Percentiles rank a stretch among this genome's conserved stretches.
Conservation (phyloP, 169 alveolate genomes). For the Plasmodium fragile region DNA sequence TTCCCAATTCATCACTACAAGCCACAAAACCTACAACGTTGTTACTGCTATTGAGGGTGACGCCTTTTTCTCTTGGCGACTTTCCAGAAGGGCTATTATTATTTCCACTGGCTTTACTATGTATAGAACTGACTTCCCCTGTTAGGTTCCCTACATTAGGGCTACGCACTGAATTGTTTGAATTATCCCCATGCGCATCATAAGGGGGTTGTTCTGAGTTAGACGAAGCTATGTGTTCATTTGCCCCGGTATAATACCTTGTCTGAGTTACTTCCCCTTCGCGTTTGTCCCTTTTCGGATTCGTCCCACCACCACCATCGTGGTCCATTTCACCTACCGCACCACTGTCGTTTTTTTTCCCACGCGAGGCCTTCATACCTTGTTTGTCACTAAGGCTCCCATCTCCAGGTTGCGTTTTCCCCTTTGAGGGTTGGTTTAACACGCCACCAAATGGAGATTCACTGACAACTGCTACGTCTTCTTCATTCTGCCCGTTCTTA, state of each 20-base stretch:
- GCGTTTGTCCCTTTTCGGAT: background rate
- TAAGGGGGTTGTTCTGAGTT: background rate
- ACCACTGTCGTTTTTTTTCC: background rate
- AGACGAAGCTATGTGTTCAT: background rate
- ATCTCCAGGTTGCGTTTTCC: background rate
- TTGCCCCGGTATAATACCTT: no score
- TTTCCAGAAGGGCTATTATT: background rate
- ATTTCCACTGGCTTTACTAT: background rate
- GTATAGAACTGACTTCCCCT: background rate
- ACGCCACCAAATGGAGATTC: background rate
- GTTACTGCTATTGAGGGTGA: background rate
- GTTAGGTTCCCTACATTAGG: background rate
- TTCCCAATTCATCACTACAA: background rate
- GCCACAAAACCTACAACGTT: background rate
- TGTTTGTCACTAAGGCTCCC: background rate
- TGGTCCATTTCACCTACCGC: background rate
- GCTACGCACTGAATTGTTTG: background rate
- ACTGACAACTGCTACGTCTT: background rate
- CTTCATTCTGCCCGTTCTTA: background rate
- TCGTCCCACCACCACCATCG: background rate
- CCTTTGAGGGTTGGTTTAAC: background rate
- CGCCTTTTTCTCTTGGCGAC: background rate
- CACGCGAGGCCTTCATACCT: background rate
- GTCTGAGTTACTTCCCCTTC: background rate
- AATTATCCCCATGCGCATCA: background rate